Evolutionary conservation across 1,139 yeast species (phyloP).

Genomic region (Scheffersomyces insectosa): DNA sequence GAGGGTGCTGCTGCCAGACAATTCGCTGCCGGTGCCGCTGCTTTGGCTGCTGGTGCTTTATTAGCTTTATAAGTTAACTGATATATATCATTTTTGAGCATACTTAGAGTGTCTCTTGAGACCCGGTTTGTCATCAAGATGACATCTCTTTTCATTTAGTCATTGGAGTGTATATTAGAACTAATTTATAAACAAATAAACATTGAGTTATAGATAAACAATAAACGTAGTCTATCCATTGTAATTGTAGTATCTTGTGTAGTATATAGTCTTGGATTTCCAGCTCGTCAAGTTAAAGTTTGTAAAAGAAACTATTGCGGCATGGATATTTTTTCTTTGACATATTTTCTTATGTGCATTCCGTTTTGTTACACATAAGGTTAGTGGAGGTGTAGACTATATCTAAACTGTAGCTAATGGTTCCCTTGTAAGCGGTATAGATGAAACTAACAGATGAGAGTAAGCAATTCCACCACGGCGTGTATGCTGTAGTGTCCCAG

Average conservation of each 20-base stretch:
- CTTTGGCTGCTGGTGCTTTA: constrained; percentile 36
- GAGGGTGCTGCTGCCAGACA: constrained; percentile 25
- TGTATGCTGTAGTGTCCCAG: constrained; percentile 51
- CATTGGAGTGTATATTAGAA: constrained; percentile 1
- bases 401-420: too few relatives aligned
- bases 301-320: too few relatives aligned
- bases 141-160: background rate
- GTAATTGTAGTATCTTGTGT: too few relatives aligned
- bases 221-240: too few relatives aligned
- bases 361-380: too few relatives aligned
- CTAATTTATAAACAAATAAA: too few relatives aligned
- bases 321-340: too few relatives aligned
- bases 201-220: too few relatives aligned
- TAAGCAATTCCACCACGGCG: constrained; percentile 60
- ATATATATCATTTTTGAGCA: constrained; percentile 5
- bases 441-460: constrained; percentile 47
- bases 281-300: too few relatives aligned
- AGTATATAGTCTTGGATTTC: too few relatives aligned
- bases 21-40: constrained; percentile 27
- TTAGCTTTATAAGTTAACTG: constrained; percentile 27
- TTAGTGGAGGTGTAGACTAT: too few relatives aligned
- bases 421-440: background rate
- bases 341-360: too few relatives aligned
- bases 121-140: background rate
- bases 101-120: background rate